phyloP scores from a whole-genome alignment of 805 yeast genomes.

The Candida sphagnicola region DNA sequence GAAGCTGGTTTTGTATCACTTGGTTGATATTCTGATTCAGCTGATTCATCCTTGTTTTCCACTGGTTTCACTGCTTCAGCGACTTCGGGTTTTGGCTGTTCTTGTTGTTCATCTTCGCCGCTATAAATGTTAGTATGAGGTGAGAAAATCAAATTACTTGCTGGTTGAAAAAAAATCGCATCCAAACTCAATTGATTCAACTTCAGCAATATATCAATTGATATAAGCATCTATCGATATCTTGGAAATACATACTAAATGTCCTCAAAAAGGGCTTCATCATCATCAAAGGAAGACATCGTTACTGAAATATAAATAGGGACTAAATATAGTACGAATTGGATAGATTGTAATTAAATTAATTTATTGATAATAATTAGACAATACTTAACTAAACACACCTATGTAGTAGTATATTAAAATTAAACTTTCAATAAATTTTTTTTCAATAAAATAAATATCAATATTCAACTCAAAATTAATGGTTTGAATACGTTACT shows the following conservation, averaged over 20 bases:
- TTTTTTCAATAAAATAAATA: neutral
- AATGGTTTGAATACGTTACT: neutral
- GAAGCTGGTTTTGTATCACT: slow-evolving; percentile 6
- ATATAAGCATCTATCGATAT: neutral
- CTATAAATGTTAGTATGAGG: slow-evolving; percentile 4
- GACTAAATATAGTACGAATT: slow-evolving; percentile 2
- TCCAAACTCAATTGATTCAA: neutral
- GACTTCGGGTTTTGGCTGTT: slow-evolving; percentile 12
- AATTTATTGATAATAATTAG: slow-evolving; percentile 3
- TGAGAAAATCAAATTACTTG: neutral
- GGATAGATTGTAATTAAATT: neutral
- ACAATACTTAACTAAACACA: slow-evolving; percentile 5
- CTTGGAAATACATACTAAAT: slow-evolving; percentile 47
- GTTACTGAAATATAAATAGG: slow-evolving; percentile 5
- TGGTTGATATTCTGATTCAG: slow-evolving; percentile 2
- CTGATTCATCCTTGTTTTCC: slow-evolving; percentile 11
- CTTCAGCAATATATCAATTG: too few relatives aligned
- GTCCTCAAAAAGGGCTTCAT: slow-evolving; percentile 91
- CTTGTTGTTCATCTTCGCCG: slow-evolving; percentile 8
- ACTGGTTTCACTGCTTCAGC: slow-evolving; percentile 4
- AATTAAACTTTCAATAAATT: too few relatives aligned
- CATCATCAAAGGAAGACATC: slow-evolving; percentile 66
- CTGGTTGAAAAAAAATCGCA: too few relatives aligned
- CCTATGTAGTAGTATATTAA: slow-evolving; percentile 4
- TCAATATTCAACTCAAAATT: neutral